Percentiles rank a stretch among this genome's conserved stretches.
Conservation (phyloP, 768 basidiomycete genomes). For the Cystobasidium ongulense region DNA sequence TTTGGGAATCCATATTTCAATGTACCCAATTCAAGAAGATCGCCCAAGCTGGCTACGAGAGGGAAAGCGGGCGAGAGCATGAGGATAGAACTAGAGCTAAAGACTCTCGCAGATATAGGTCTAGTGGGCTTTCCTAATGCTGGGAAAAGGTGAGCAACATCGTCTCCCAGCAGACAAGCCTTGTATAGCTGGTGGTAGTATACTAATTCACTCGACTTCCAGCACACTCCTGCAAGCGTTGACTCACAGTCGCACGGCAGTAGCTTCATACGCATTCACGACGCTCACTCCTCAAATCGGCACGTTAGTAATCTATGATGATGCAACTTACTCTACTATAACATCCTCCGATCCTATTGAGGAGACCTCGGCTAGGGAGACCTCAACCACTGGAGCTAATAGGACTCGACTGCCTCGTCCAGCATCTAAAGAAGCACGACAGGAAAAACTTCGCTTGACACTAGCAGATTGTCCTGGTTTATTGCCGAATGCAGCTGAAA, state of each 20-base stretch:
- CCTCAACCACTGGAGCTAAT: not conserved
- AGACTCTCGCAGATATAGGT: constrained; percentile 87
- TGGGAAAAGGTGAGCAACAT: constrained; percentile 47
- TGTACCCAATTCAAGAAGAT: constrained; percentile 54
- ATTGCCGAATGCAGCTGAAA: constrained; percentile 70
- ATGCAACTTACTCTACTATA: constrained; percentile 54
- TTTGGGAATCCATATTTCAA: constrained; percentile 82
- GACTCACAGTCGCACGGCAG: constrained; percentile 74
- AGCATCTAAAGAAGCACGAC: constrained; percentile 42
- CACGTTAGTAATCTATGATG: constrained; percentile 56
- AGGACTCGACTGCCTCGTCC: not conserved
- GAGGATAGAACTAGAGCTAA: constrained; percentile 81
- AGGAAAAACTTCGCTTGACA: constrained; percentile 78
- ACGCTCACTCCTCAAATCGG: constrained; percentile 91
- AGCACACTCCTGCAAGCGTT: constrained; percentile 84
- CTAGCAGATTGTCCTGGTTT: constrained; percentile 96
- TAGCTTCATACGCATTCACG: constrained; percentile 88
- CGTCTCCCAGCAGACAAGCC: constrained; percentile 61
- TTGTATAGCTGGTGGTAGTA: too few relatives aligned
- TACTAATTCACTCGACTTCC: constrained; percentile 48
- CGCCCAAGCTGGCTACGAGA: constrained; percentile 77
- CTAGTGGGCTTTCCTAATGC: constrained; percentile 94
- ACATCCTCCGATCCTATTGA: constrained; percentile 33
- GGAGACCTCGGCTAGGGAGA: constrained; percentile 38
- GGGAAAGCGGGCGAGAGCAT: constrained; percentile 68